Base-by-base conservation (phyloP, 2,329 filamentous ascomycete species). In the Xylaria sp. region DNA sequence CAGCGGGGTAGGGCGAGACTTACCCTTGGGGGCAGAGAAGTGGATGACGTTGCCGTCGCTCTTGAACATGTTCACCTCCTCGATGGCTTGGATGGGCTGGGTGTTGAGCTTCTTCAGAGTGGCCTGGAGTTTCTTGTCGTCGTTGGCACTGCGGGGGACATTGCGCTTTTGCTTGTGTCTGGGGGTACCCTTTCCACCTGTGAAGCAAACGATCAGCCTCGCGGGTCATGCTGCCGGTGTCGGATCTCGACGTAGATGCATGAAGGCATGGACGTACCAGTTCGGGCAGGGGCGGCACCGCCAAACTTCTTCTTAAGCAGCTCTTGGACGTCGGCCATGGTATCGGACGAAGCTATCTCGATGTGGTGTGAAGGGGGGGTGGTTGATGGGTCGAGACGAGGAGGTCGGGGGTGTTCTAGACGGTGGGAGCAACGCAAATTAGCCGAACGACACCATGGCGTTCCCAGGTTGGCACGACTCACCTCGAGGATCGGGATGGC, bases 51-150 rank as follows among this genome's bases (percentile, higher is more conserved):
- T 99, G 81, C 95, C 95, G 79, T 99, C 95, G 78, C 91, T 90
- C 91, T 99, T 99, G 90, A 99, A 99, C 95, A 99, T 99, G 90
- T 99, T 99, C 80, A 99, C 95, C 86, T 99, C 95, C 89, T 99
- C 95, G 75, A 99, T 99, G 71, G 91, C 92, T 85, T 96, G 93
- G 82, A 99, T 98, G 75, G 95, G 95, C 88, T 99, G 95, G 63
- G 96, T 94, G 83, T 98, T 98, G 80, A 99, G 89, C 90, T 99
- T 99, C 91, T 99, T 99, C 71, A 99, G 87, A 67, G 92, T 85
- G 66, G 90, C 88, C 85, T 99, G 95, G 69, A 99, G 92, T 89
- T 99, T 99, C 92, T 97, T 98, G 90, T 99, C 95, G 79, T 99
- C 95, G 80, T 91, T 92, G 78, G 90, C 92, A 71, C 91, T 91